Evolutionary conservation across 805 yeast genomes (phyloP).

Genomic region (Torulaspora gathmanii): DNA sequence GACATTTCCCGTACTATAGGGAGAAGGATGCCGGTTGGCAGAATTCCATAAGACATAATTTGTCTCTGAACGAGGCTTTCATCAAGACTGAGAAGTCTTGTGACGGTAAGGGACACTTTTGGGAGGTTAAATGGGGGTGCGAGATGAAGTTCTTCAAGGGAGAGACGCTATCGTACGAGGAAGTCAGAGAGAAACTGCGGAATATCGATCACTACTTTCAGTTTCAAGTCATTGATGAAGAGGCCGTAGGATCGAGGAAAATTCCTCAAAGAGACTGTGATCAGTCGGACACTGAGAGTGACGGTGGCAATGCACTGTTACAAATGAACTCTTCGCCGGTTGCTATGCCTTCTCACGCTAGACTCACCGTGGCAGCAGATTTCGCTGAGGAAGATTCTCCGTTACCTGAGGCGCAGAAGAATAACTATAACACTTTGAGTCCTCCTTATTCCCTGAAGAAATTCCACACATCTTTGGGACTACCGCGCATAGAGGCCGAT

Average conservation of each 20-base stretch:
- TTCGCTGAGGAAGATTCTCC: conserved; percentile 1
- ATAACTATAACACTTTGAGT: conserved; percentile 4
- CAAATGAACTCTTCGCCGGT: conserved; percentile 13
- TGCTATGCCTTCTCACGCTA: conserved; percentile 10
- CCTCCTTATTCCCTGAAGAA: conserved; percentile 18
- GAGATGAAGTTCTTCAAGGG: conserved; percentile 74
- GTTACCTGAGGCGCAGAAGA: conserved; percentile 2
- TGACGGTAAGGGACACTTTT: conserved; percentile 82
- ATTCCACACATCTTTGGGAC: conserved; percentile 19
- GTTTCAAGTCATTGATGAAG: not conserved
- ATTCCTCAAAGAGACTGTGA: not conserved
- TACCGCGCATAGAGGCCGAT: conserved; percentile 9
- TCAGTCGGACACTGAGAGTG: conserved; percentile 12
- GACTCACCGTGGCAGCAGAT: conserved; percentile 2
- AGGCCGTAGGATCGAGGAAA: not conserved
- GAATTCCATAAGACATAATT: conserved; percentile 90
- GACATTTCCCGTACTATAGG: conserved; percentile 76
- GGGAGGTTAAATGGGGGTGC: conserved; percentile 83
- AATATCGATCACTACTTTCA: conserved; percentile 17
- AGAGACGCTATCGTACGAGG: conserved; percentile 26
- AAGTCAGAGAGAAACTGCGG: conserved; percentile 21
- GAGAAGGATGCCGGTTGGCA: conserved; percentile 94
- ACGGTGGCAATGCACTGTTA: conserved; percentile 4
- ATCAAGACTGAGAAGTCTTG: conserved; percentile 83
- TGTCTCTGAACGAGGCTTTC: conserved; percentile 89